These are phyloP conservation scores for Metschnikowia matae DNA, from an alignment of 805 yeast genomes.

Conservation along the genomic window DNA sequence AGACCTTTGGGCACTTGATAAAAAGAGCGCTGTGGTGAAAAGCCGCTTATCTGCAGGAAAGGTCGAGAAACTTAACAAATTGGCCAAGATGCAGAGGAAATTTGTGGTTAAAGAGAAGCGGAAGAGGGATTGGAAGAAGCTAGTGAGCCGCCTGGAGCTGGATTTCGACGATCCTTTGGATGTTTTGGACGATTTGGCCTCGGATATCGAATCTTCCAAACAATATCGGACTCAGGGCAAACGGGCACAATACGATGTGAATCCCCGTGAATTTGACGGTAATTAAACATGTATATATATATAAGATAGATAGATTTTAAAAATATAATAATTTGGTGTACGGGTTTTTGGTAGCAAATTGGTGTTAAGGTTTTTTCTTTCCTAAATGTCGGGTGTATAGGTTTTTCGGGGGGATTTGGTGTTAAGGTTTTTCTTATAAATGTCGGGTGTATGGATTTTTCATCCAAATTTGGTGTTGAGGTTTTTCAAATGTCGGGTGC, in stretches of 20 bases:
- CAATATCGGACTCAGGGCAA: conserved; percentile 32
- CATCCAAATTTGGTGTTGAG: neutral
- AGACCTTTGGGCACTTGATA: conserved; percentile 72
- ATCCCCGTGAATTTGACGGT: conserved; percentile 16
- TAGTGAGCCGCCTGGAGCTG: conserved; percentile 11
- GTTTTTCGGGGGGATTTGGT: too few species aligned
- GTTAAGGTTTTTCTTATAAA: too few species aligned
- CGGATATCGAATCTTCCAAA: conserved; percentile 29
- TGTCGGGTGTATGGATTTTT: neutral
- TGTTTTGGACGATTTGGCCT: conserved; percentile 17
- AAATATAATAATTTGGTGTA: neutral
- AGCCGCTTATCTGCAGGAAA: conserved; percentile 27
- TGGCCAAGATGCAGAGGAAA: conserved; percentile 37
- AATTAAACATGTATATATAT: conserved; percentile 6
- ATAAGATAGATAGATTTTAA: neutral
- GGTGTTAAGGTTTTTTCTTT: neutral
- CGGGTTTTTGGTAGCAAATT: neutral
- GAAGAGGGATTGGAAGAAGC: conserved; percentile 17
- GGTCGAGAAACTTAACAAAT: conserved; percentile 31
- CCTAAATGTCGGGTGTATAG: too few species aligned
- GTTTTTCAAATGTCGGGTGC: neutral
- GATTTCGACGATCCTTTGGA: conserved; percentile 19
- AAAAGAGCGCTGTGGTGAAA: conserved; percentile 32
- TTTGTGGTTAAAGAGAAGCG: conserved; percentile 22
- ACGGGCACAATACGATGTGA: conserved; percentile 23